A percentile compares a stretch with the other conserved stretches of the same genome.
These are phyloP conservation scores for Scopulariopsis brevicaulis DNA, from an alignment of 2,329 filamentous ascomycete genomes.

Conservation along the genomic window DNA sequence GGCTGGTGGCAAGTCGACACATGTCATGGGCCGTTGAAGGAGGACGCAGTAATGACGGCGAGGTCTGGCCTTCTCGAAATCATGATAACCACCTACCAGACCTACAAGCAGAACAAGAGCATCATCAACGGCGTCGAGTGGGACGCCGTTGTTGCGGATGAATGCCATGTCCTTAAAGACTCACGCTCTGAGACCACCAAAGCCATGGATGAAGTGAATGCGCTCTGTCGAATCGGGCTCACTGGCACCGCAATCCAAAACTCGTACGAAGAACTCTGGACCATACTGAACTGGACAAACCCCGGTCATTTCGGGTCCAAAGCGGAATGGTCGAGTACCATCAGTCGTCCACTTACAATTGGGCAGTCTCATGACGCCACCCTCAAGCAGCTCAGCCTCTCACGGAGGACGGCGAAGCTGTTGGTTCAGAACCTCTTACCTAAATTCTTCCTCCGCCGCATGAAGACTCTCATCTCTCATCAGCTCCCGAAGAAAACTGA, in stretches of 20 bases:
- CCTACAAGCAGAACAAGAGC: slow-evolving; percentile 68
- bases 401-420: slow-evolving; percentile 71
- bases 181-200: slow-evolving; percentile 64
- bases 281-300: slow-evolving; percentile 90
- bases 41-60: slow-evolving; percentile 61
- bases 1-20: slow-evolving; percentile 88
- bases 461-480: slow-evolving; percentile 85
- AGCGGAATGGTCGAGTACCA: slow-evolving; percentile 65
- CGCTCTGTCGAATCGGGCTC: slow-evolving; percentile 82
- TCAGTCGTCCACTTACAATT: slow-evolving; percentile 69
- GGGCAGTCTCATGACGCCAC: slow-evolving; percentile 93
- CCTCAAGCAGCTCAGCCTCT: slow-evolving; percentile 65
- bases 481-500: slow-evolving; percentile 94
- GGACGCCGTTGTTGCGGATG: slow-evolving; percentile 91
- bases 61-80: slow-evolving; percentile 71
- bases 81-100: slow-evolving; percentile 88
- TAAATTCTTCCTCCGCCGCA: slow-evolving; percentile 78
- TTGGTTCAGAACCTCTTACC: slow-evolving; percentile 82
- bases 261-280: slow-evolving; percentile 96
- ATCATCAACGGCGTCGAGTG: slow-evolving; percentile 75
- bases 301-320: slow-evolving; percentile 58
- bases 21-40: slow-evolving; percentile 62
- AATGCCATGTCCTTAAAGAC: slow-evolving; percentile 86
- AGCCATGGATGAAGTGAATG: slow-evolving; percentile 83
- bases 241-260: slow-evolving; percentile 97